Base-by-base conservation (phyloP, 345 rosid genomes). In the Pugionium dolabratum region DNA sequence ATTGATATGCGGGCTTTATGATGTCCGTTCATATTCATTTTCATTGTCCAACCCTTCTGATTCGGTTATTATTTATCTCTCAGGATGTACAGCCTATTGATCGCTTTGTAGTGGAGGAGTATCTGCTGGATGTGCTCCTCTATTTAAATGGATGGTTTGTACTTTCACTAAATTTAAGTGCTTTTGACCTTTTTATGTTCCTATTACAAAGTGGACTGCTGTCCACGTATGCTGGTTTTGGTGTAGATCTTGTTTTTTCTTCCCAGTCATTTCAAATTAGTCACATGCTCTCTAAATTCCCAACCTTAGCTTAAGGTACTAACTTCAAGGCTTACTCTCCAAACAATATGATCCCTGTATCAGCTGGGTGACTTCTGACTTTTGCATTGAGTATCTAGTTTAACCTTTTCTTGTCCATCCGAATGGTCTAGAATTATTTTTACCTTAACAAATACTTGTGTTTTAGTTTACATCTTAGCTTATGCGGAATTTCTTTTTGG, bases 21-120 rank as follows among this genome's bases (percentile, higher is more conserved):
- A 28, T 59, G 27, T 69, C 27, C 0, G 3, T 54, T 47, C 8
- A 1, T 34, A 56, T 64, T 74, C 45, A 40, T 25, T 42, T 49
- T 39, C 18, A 36, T 29, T 37, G n/a, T 40, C 67, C 52, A 18
- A 48, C 34, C 33, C 10, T 33, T 78, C 50, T 60, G 30, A 49
- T 60, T 40, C 52, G 43, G 26, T 31, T 36, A 63, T 10, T 36
- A 39, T 73, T 69, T 40, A 73, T 34, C 39, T 76, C 64, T 55
- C 96, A 87, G 96, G 99, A 91, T 72, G 69, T 89, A 72, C 96
- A 87, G 62, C 94, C 97, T 66, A 82, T 95, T n/a, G 99, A 95
- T 78, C 94, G 91, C 26, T 95, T 87, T 76, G 78, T 91, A 7
- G 86, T 95, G 76, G 97, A 95, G 81, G 97, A 95, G 71, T 91